phyloP scores from a whole-genome alignment of 2,329 filamentous ascomycete genomes.

The Akanthomyces muscarius region DNA sequence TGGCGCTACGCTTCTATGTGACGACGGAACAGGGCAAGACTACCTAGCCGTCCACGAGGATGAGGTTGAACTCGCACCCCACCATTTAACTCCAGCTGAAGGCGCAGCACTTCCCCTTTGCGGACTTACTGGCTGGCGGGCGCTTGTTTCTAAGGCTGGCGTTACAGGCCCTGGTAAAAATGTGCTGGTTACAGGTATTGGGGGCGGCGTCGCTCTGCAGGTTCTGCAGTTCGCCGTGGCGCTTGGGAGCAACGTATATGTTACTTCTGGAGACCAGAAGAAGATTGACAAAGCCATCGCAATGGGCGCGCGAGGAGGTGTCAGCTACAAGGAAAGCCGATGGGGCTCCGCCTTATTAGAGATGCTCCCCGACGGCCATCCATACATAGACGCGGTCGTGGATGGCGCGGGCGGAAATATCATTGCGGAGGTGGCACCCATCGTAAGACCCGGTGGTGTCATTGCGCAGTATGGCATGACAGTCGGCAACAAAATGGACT shows the following conservation, averaged over 20 bases:
- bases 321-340: conserved; percentile 69
- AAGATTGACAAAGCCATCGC: conserved; percentile 70
- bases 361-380: conserved; percentile 60
- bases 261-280: conserved; percentile 68
- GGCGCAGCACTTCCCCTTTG: conserved; percentile 81
- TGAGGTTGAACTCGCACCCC: conserved; percentile 74
- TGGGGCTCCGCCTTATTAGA: conserved; percentile 75
- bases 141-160: conserved; percentile 72
- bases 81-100: conserved; percentile 67
- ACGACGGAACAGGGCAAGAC: conserved; percentile 68
- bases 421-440: conserved; percentile 58
- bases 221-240: conserved; percentile 75
- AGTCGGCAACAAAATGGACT: conserved; percentile 76
- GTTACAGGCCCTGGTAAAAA: conserved; percentile 64
- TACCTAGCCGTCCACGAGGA: conserved; percentile 62
- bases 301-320: conserved; percentile 75
- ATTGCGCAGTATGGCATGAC: conserved; percentile 93
- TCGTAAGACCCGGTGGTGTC: conserved; percentile 80
- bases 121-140: conserved; percentile 84
- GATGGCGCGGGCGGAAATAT: conserved; percentile 89
- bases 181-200: conserved; percentile 84
- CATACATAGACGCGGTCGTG: conserved; percentile 75
- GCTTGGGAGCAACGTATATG: conserved; percentile 70
- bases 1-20: conserved; percentile 61
- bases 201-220: conserved; percentile 84